These are phyloP conservation scores for Primulina eburnea DNA, from an alignment of 257 asterid genomes.

Conservation along the genomic window DNA sequence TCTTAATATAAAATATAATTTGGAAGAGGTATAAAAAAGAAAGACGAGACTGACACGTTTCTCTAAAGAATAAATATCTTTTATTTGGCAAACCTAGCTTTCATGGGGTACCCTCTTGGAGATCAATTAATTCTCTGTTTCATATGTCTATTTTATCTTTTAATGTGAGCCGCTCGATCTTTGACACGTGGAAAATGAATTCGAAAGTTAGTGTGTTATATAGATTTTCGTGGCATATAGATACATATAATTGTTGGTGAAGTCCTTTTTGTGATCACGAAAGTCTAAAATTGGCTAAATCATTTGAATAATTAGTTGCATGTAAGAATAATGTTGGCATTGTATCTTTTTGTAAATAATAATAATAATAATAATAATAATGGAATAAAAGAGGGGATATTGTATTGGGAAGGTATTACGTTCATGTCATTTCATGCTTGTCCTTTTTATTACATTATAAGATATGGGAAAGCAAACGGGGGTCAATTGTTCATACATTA, in stretches of 20 bases:
- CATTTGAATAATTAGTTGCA: too few relatives aligned
- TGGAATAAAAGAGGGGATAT: too few relatives aligned
- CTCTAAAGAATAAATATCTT: conserved; percentile 31
- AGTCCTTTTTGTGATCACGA: too few relatives aligned
- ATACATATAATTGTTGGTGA: too few relatives aligned
- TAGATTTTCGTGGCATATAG: too few relatives aligned
- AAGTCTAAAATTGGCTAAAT: too few relatives aligned
- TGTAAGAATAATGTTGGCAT: too few relatives aligned
- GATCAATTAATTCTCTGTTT: conserved; percentile 12
- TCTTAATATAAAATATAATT: too few relatives aligned
- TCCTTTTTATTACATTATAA: not conserved
- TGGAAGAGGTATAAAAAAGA: too few relatives aligned
- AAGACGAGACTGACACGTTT: conserved; percentile 43
- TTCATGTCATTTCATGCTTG: not conserved
- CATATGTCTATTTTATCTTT: not conserved
- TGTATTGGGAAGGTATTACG: not conserved
- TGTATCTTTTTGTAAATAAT: too few relatives aligned
- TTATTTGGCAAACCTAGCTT: conserved; percentile 28
- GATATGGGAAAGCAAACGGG: not conserved
- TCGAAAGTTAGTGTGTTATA: too few relatives aligned
- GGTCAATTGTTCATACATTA: not conserved
- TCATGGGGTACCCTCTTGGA: conserved; percentile 23
- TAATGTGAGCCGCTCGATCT: not conserved
- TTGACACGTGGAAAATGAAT: not conserved
- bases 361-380: too few relatives aligned